Evolutionary conservation across 768 basidiomycete genomes (phyloP).

Genomic region (Lactarius akahatsu): DNA sequence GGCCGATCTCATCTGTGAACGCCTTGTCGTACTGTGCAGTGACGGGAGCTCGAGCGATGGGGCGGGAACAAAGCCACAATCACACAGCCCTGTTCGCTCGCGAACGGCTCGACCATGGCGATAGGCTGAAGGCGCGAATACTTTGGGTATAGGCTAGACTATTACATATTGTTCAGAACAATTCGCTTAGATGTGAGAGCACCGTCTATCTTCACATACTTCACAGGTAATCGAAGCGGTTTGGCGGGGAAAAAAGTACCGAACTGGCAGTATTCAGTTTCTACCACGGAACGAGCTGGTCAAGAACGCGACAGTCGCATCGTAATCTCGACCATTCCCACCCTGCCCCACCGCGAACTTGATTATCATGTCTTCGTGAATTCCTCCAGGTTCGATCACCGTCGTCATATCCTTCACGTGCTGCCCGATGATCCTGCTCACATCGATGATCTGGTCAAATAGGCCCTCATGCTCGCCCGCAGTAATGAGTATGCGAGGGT

Average conservation of each 20-base stretch:
- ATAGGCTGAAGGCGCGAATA: conserved; percentile 46
- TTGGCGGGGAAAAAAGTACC: too few relatives aligned
- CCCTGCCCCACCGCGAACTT: conserved; percentile 9
- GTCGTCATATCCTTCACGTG: conserved; percentile 8
- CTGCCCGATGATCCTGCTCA: not conserved
- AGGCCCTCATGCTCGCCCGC: conserved; percentile 1
- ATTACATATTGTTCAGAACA: not conserved
- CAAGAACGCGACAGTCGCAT: conserved; percentile 3
- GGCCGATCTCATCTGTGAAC: conserved; percentile 68
- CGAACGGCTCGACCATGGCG: conserved; percentile 69
- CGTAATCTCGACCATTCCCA: conserved; percentile 4
- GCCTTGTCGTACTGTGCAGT: conserved; percentile 61
- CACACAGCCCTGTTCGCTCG: conserved; percentile 38
- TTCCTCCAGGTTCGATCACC: not conserved
- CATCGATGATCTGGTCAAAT: conserved; percentile 4
- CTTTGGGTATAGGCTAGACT: not conserved
- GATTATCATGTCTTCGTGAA: conserved; percentile 13
- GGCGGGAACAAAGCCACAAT: conserved; percentile 32
- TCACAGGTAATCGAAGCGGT: not conserved
- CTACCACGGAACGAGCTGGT: not conserved
- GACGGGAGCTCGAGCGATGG: conserved; percentile 54
- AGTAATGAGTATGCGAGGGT: conserved; percentile 1
- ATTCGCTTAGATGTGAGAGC: not conserved
- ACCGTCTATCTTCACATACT: not conserved
- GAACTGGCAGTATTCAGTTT: not conserved